Percentiles rank a stretch among this genome's conserved stretches.
These are phyloP conservation scores for Colletotrichum cordylinicola DNA, from an alignment of 2,329 filamentous ascomycete species.

Conservation along the genomic window DNA sequence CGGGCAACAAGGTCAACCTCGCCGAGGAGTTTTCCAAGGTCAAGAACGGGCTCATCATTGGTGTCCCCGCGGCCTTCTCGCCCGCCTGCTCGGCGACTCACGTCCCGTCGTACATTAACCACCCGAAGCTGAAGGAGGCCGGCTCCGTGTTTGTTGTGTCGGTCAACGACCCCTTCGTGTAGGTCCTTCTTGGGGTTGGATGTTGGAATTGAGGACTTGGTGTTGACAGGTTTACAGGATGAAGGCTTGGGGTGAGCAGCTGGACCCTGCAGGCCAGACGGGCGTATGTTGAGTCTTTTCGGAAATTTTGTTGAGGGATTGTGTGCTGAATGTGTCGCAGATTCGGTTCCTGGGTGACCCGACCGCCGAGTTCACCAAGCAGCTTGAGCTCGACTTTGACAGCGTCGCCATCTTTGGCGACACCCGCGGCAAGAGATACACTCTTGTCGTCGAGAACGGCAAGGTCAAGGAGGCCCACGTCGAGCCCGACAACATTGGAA, in stretches of 20 bases:
- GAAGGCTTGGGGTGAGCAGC: constrained; percentile 83
- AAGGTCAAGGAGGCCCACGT: constrained; percentile 83
- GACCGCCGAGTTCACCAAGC: constrained; percentile 78
- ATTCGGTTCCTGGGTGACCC: constrained; percentile 91
- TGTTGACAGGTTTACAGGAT: constrained; percentile 60
- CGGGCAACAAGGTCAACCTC: constrained; percentile 90
- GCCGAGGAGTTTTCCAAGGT: constrained; percentile 71
- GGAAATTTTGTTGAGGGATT: background rate
- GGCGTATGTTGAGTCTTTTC: constrained; percentile 64
- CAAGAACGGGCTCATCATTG: constrained; percentile 82
- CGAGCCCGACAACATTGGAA: constrained; percentile 88
- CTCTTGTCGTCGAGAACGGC: constrained; percentile 81
- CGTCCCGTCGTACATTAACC: constrained; percentile 85
- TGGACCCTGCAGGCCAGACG: constrained; percentile 77
- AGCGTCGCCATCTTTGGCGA: constrained; percentile 81
- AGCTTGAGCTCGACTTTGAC: constrained; percentile 84
- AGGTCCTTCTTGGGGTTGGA: constrained; percentile 43
- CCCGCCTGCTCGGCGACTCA: constrained; percentile 67
- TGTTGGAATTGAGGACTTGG: constrained; percentile 6
- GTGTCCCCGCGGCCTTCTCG: constrained; percentile 81
- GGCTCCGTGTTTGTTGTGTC: constrained; percentile 89
- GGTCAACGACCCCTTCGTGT: constrained; percentile 97
- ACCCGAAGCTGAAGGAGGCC: constrained; percentile 77
- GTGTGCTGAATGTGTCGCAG: constrained; percentile 47
- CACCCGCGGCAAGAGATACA: constrained; percentile 86